Evolutionary conservation across 495 filamentous ascomycete species (phyloP), one percentile per base, ranked within the genome.

Genomic region (Friedmanniomyces endolithicus): DNA sequence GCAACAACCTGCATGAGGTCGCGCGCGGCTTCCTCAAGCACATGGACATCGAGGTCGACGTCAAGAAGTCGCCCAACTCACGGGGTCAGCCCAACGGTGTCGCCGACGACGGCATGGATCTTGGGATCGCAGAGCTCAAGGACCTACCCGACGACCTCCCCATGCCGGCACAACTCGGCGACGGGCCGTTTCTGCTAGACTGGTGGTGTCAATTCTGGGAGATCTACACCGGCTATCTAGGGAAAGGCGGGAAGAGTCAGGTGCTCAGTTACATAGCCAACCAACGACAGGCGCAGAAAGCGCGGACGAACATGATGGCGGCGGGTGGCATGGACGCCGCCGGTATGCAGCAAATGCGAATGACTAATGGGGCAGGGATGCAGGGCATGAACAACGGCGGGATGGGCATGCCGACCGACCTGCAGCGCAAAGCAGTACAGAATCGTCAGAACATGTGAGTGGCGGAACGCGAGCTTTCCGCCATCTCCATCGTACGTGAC

Each of bases 181-280:
- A 87, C 17, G 84, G 80, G 16, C 86, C 84, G 24, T 95, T 97
- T 62, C 74, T 98, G 12, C 79, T 85, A 46, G 90, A 96, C 56
- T 98, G 92, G 92, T 98, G 94, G 70, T 86, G 81, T 65, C 74
- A 95, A 33, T 98, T 98, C 68, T 97, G 87, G 89, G 92, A 97
- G 59, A 87, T 97, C 64, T 94, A 83, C 63, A 78, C 77, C 63
- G 86, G 87, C 46, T 82, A 85, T 63, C 81, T 85, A 55, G 79
- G 78, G 58, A 77, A 79, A 64, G 19, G 20, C 16, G n/a, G 62
- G 63, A 33, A 75, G 79, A 85, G 29, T 73, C 73, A 51, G 78
- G 83, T 68, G 90, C 90, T 68, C 78, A 92, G 20, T 70, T 79
- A 45, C 85, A 90, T 80, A 87, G 95, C 79, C 45, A 75, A 11